Base-by-base conservation (phyloP, 371 early-diverging fungal species). In the Gilbertella persicaria region DNA sequence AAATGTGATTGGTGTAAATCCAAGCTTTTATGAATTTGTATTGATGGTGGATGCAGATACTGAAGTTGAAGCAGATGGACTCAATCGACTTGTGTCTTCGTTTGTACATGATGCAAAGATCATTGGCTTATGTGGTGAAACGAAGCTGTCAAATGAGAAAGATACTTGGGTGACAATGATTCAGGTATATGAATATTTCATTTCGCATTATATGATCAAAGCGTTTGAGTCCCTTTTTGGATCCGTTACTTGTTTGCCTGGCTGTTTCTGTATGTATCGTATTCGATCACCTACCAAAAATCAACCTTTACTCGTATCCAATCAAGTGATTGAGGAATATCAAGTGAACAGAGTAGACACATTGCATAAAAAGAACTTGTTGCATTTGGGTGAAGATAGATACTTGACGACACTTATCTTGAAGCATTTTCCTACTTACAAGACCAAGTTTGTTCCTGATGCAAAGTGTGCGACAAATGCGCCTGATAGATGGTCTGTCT, bases 371-470 rank as follows among this genome's bases (percentile, higher is more conserved):
- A 99, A 99, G 82, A 99, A 99, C 67, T 77, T 99, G 50, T 74
- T 99, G 21, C 88, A 94, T 43, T 80, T 99, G 12, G 99, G 99
- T 33, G 99, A 99, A 79, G 99, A 97, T 66, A 89, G 96, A 2
- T 99, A 94, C 71, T 73, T 99, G 53, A 97, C 99, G 0, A 99
- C 99, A 0, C 77, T 99, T 26, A 96, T 99, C 87, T 85, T 99
- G 62, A 87, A 95, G 52, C 90, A 88, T 26, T 98, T 97, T 71
- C 95, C 97, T 19, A 86, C 79, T 47, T 88, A 85, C 69, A 93
- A 93, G 64, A 89, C 92, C 55, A 90, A 91, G 58, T 98, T 99
- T 78, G 88, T 92, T 5, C 84, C 95, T 0, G 88, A 90, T 48
- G 99, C 99, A 12, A 81, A 85, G 59, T 97, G 98, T 63, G 82